Base-by-base conservation (phyloP, 2,329 filamentous ascomycete species). In the Phialophora expanda region DNA sequence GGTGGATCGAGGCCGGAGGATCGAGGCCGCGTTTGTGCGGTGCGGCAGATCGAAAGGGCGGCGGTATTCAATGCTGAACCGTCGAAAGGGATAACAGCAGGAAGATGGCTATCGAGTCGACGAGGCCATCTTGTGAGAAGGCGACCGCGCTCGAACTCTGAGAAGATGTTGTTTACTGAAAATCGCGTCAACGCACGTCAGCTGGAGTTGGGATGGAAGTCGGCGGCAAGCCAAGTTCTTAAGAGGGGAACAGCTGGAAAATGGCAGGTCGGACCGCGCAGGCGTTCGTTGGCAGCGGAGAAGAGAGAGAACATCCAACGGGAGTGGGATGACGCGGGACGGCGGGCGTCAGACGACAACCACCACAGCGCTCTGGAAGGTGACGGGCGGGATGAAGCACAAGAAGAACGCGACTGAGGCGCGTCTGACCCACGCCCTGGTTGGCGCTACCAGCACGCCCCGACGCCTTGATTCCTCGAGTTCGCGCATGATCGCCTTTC, bases 11-110 rank as follows among this genome's bases (percentile, higher is more conserved):
- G 61, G 61, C 61, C 61, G 64, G 62, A 56, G 50, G 46, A 58
- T 63, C 64, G 58, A 63, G 64, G 61, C 64, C 61, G 64, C 65
- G 58, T 56, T 53, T 60, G 50, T 48, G 41, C 48, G 48, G 22
- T 51, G 24, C 20, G 17, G 58, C 44, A 50, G 64, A 58, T 62
- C 61, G 57, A 62, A 62, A 60, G 62, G 62, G 67, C 26, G 55
- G 17, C 44, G 61, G 60, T 63, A 63, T 41, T 34, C 54, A 61
- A 60, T 68, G 60, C 34, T 66, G 61, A 59, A 55, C 56, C 61
- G 38, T 55, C 65, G 53, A 64, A 66, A 57, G 65, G 60, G 51
- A 67, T 64, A 57, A 57, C 17, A 60, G 54, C 6, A 17, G 30
- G 51, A 55, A 14, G 24, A 46, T 59, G 48, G 38, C 50, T 64